phyloP scores from a whole-genome alignment of 768 basidiomycete species.

The Mrakia hoshinonis region DNA sequence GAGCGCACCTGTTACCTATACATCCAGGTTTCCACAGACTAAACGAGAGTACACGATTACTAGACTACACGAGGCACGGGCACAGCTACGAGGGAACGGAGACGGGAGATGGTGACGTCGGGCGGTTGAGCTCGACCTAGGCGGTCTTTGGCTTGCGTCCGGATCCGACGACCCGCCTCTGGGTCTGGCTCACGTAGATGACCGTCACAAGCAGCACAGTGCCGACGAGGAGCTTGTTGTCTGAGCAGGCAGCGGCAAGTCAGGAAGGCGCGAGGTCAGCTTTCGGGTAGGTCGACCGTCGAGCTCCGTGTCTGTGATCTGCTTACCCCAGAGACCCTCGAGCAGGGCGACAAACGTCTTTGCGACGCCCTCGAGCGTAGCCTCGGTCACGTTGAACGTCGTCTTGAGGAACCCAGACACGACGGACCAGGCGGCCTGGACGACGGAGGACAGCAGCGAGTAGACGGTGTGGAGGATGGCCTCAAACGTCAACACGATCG shows the following conservation, averaged over 20 bases:
- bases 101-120: too few relatives aligned
- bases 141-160: constrained; percentile 3
- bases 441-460: constrained; percentile 2
- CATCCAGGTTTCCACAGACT: too few relatives aligned
- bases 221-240: constrained; percentile 22
- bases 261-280: not conserved
- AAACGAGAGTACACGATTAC: too few relatives aligned
- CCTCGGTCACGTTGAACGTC: constrained; percentile 20
- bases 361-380: constrained; percentile 19
- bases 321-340: constrained; percentile 15
- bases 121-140: not conserved
- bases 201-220: not conserved
- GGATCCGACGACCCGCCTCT: not conserved
- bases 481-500: not conserved
- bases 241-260: not conserved
- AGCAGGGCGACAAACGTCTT: constrained; percentile 7
- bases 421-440: not conserved
- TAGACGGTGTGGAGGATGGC: constrained; percentile 18
- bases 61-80: too few relatives aligned
- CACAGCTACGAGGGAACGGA: too few relatives aligned
- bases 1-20: too few relatives aligned
- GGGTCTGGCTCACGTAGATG: constrained; percentile 6
- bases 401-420: constrained; percentile 10
- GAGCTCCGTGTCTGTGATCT: not conserved
- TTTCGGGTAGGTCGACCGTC: not conserved